Evolutionary conservation across 257 asterid genomes (phyloP), one percentile per base, ranked within the genome.

Genomic region (Galeopsis tetrahit): DNA sequence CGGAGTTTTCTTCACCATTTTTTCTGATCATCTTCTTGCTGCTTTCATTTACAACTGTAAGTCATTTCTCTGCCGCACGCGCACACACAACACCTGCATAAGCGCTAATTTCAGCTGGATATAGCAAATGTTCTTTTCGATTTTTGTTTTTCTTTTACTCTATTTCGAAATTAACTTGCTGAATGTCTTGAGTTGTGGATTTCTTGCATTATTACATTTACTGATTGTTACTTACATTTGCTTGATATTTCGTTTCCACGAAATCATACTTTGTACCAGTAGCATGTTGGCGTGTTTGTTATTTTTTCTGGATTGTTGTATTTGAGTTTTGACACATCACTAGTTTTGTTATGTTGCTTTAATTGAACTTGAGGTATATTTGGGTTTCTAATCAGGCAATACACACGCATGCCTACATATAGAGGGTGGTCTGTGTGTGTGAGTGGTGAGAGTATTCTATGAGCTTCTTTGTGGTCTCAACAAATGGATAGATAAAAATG

Each of bases 31-130:
- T 69, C 72, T 66, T 38, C 32, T 46, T 32, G 70, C 69, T 55
- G 59, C 48, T 48, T 59, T 49, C 55, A 21, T 49, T 40, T 60
- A 66, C 66, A 49, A 15, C 69, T 40, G 86, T 75, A 52, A 68
- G 83, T 71, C 64, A 34, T 10, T 48, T 66, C 74, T 53, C 5
- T 21, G 32, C 2, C 63, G 33, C 68, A 31, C 31, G 10, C 57
- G 4, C 55, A 3, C 58, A 35, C 43, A 7, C 52, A 57, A 0
- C 46, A 35, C 55, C 32, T 9, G 38, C 76, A 32, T 15, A 58
- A 63, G 3, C 63, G 13, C 36, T 13, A 8, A 21, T 10, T 66
- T 49, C 34, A 28, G 21, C 58, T 70, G 63, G 15, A 34, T 63
- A 3, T 39, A 5, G 7, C 56, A 3, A 13, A 21, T 48, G 52